A percentile compares a stretch with the other conserved stretches of the same genome.
These are phyloP conservation scores for Tardiomyces digboiensis DNA, from an alignment of 1,139 yeast genomes.

Conservation along the genomic window DNA sequence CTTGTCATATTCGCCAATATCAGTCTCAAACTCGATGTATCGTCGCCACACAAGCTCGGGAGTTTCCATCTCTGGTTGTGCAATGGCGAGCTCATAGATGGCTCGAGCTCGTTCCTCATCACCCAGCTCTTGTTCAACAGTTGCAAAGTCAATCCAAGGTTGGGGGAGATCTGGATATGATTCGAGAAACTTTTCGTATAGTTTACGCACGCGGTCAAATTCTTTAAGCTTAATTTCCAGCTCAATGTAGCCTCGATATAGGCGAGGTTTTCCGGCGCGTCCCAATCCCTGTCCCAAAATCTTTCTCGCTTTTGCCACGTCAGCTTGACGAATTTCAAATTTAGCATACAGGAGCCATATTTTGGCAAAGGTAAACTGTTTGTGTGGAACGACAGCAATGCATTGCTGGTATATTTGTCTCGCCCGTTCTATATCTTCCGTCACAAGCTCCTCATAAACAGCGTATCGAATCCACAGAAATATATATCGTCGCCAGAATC, in stretches of 20 bases:
- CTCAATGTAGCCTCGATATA: conserved; percentile 55
- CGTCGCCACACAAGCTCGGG: conserved; percentile 36
- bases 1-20: conserved; percentile 43
- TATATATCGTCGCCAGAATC: conserved; percentile 58
- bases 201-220: conserved; percentile 58
- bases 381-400: conserved; percentile 45
- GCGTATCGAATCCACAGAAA: conserved; percentile 64
- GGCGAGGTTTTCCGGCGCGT: conserved; percentile 38
- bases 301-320: conserved; percentile 49
- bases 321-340: conserved; percentile 59
- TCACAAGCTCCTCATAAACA: conserved; percentile 48
- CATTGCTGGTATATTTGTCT: conserved; percentile 44
- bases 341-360: conserved; percentile 66
- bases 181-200: conserved; percentile 64
- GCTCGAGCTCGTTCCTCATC: conserved; percentile 61
- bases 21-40: conserved; percentile 52
- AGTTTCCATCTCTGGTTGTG: conserved; percentile 22
- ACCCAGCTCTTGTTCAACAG: conserved; percentile 58
- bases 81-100: conserved; percentile 45
- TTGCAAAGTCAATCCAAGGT: conserved; percentile 53
- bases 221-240: conserved; percentile 35
- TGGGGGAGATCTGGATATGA: conserved; percentile 34
- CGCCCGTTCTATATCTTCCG: conserved; percentile 36
- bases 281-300: conserved; percentile 71
- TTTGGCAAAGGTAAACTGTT: conserved; percentile 55